Evolutionary conservation across 139 green algal species (phyloP).

Genomic region (Volvox africanus): DNA sequence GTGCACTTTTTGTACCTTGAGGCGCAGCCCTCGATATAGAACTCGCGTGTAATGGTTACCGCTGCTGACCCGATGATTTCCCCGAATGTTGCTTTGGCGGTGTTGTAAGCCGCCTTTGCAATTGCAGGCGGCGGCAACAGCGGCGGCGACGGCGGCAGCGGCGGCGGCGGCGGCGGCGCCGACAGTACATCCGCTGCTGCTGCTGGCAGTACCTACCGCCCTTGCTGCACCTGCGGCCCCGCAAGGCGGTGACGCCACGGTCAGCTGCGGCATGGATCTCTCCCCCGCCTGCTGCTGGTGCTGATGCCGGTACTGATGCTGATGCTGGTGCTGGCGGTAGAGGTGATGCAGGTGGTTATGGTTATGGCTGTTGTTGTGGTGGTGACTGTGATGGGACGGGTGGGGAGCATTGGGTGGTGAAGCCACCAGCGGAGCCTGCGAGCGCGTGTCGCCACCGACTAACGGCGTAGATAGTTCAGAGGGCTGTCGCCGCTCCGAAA

Average conservation of each 20-base stretch:
- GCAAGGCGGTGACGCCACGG: background rate
- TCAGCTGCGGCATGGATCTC: background rate
- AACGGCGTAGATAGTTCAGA: background rate
- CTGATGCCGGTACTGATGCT: background rate
- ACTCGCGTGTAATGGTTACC: background rate
- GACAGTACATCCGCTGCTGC: background rate
- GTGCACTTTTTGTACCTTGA: background rate
- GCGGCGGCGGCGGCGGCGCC: background rate
- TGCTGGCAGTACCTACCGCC: background rate
- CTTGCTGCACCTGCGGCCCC: background rate
- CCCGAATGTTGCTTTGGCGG: background rate
- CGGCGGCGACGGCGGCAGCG: background rate
- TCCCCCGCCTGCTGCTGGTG: background rate
- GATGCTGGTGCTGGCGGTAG: background rate
- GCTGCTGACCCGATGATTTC: background rate
- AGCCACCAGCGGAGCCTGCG: background rate
- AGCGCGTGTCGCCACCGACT: background rate
- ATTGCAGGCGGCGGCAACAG: no score
- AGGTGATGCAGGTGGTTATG: background rate
- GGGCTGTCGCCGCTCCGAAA: constrained; percentile 1
- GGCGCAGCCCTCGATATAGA: constrained; percentile 35
- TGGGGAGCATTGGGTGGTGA: background rate
- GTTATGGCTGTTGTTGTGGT: background rate
- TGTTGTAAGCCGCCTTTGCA: background rate
- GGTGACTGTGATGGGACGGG: background rate